Conservation (phyloP, 371 early-diverging fungal genomes). For the Mortierella sp. region DNA sequence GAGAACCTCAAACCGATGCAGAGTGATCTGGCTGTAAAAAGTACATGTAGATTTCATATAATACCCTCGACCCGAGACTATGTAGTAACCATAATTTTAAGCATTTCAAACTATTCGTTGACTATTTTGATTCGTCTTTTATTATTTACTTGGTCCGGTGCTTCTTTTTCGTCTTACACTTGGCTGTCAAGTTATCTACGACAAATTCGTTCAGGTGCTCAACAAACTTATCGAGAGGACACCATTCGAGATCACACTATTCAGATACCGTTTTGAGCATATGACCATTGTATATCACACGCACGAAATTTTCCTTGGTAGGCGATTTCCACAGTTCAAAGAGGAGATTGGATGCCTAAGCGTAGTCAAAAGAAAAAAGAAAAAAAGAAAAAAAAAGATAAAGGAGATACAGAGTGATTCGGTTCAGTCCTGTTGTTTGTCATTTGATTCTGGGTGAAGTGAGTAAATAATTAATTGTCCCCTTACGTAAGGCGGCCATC, state of each 20-base stretch:
- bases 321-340: constrained; percentile 66
- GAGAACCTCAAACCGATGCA: background rate
- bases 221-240: constrained; percentile 59
- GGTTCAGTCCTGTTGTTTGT: background rate
- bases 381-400: background rate
- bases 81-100: too few species aligned
- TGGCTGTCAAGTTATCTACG: constrained; percentile 44
- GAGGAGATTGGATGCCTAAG: constrained; percentile 62
- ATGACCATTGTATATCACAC: constrained; percentile 66
- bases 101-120: background rate
- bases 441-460: too few species aligned
- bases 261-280: constrained; percentile 42
- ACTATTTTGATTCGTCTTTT: background rate
- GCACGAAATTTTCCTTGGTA: constrained; percentile 54
- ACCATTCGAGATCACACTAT: constrained; percentile 67
- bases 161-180: constrained; percentile 31
- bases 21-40: background rate
- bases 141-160: background rate
- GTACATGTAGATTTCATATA: background rate
- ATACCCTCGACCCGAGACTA: too few species aligned
- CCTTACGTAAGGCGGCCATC: constrained; percentile 70
- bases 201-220: constrained; percentile 49
- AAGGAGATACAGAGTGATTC: too few species aligned
- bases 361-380: background rate
- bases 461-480: too few species aligned